Conservation (phyloP, 2,329 filamentous ascomycete species). For the Botrytis deweyae region DNA sequence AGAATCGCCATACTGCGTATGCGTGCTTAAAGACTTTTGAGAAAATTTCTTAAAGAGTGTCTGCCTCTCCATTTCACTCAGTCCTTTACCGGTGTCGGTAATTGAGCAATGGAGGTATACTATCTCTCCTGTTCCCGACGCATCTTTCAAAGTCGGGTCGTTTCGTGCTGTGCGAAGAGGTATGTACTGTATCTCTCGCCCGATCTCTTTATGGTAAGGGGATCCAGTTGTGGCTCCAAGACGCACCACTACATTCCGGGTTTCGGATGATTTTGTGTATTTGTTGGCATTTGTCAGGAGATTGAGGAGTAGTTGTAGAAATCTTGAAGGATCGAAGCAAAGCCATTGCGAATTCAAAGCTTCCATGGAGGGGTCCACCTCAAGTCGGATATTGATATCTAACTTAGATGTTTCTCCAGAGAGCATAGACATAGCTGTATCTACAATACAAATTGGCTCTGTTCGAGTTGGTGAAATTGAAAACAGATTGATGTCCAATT, state of each 20-base stretch:
- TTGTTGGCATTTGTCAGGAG: neutral
- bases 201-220: neutral
- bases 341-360: neutral
- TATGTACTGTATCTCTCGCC: slow-evolving; percentile 5
- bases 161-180: slow-evolving; percentile 4
- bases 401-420: neutral
- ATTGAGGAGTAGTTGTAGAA: slow-evolving; percentile 7
- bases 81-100: neutral
- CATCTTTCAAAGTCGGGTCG: neutral
- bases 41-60: neutral
- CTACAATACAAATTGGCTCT: neutral
- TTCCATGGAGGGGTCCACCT: neutral
- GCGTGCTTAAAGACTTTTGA: neutral
- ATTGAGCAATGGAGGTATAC: slow-evolving; percentile 12
- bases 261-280: neutral
- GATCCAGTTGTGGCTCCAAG: slow-evolving; percentile 3
- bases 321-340: slow-evolving; percentile 4
- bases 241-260: neutral
- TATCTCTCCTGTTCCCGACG: neutral
- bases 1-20: neutral
- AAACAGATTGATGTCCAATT: neutral
- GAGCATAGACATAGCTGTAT: slow-evolving; percentile 10
- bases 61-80: neutral
- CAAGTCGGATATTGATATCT: neutral
- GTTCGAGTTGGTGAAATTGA: neutral